Evolutionary conservation across 108 stramenopile genomes (phyloP), one percentile per base, ranked within the genome.

Genomic region (Licmophora abbreviata): DNA sequence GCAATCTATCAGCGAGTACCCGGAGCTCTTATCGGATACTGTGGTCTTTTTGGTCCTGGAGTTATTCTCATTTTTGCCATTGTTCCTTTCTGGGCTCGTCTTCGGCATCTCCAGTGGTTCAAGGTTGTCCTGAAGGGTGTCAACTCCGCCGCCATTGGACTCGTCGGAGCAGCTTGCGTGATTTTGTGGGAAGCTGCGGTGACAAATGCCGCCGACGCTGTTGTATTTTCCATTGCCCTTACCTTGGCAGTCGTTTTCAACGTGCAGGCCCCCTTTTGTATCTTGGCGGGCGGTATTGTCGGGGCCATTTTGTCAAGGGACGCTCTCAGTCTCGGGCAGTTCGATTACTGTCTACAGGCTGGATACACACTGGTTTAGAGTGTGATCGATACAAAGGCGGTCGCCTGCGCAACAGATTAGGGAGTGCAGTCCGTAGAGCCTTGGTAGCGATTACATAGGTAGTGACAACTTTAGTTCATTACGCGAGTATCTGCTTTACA

Each of bases 61-160:
- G 61, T 94, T 3, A 79, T 92, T 45, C 76, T 93, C n/a, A 89
- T 93, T 38, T 91, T 93, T 64, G 95, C 77, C 18, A 74, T 92
- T 62, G 68, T 92, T 12, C 95, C 95, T 11, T 92, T 96, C 58
- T 96, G 95, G 95, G 70, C 71, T 15, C 66, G 64, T 20, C 49
- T 94, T n/a, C 85, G 95, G 25, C 87, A 88, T 45, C 34, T 79
- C 34, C n/a, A 45, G 17, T 70, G 61, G 51, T 90, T 94, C 64
- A 83, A 88, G 58, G 74, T 70, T 7, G 40, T 77, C 29, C 33
- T 94, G 37, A 83, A 83, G 22, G 93, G 93, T 48, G 69, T 91
- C 27, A 90, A 90, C 56, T 71, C 88, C 1, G 65, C 88, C 0
- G 93, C 88, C 3, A 86, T 94, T 58, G 93, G 93, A 29, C 60